Base-by-base conservation (phyloP, 805 yeast genomes). In the Scheffersomyces amazonensis region DNA sequence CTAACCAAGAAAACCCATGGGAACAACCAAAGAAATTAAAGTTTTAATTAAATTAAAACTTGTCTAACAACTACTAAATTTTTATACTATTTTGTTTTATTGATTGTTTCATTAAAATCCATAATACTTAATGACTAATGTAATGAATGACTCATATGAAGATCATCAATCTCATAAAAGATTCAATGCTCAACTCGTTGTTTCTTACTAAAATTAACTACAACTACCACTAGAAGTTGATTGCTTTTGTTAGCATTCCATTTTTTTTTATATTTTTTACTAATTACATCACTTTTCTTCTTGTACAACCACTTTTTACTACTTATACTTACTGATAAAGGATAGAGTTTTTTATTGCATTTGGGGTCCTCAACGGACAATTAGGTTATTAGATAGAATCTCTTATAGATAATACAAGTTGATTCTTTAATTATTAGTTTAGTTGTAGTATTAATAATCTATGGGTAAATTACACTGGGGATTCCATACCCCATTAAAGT, bases 1-100 rank as follows among this genome's bases (percentile, higher is more conserved):
- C 99, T 66, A 87, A 93, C 85, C 99, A 91, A 80, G 84, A 83
- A 64, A 86, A 88, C 83, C 76, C 96, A 60, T 93, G 99, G 99
- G 99, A 93, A 80, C 81, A 87, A 74, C 96, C 97, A 73, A 88
- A 84, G 76, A 73, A 75, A 56, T 79, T 86, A 67, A 71, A 68
- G 54, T 75, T 73, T 46, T 84, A 81, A 70, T 43, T 51, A 29
- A 16, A 27, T 12, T 24, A 5, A 10, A 24, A 24, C 10, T 24
- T 24, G 7, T 8, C 12, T 24, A 10, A 12, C 8, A 10, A 24
- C n/a, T 24, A 10, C 12, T 24, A 12, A 24, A 17, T 28, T 35
- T 29, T 30, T 18, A 10, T 24, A 24, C 17, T 15, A 13, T 13
- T 27, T 27, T 27, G n/a, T 27, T 27, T 27, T 27, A 27, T 27